Evolutionary conservation across 768 basidiomycete species (phyloP), one percentile per base, ranked within the genome.

Genomic region (Panaeolus cyanescens): DNA sequence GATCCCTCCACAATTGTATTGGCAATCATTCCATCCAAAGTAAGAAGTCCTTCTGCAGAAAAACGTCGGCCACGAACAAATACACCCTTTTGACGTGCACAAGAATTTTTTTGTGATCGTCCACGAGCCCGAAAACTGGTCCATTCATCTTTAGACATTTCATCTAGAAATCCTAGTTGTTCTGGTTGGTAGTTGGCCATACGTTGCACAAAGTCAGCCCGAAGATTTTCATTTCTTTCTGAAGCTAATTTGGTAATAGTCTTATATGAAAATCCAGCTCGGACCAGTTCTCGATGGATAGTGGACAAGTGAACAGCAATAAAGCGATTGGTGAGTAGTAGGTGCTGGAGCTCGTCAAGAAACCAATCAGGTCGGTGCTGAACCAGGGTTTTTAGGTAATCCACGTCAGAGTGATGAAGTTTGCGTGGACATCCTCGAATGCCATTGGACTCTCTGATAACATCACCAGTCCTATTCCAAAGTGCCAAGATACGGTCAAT

Each of bases 251-350:
- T 70, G 53, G 69, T 12, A 3, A 75, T 64, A 40, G 70, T 68
- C 53, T 75, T 75, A 10, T 28, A 28, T 15, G 65, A 66, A 6
- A 74, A 39, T 10, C 66, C 65, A 20, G 60, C 63, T 32, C 64
- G 59, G 20, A 59, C 45, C 2, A 77, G 71, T 37, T 71, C 65
- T 0, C 65, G 58, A 54, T 65, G 63, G 34, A 75, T 72, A 4
- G 74, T 74, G 3, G 68, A 62, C 61, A 65, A 74, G 59, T 76
- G 73, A 5, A 71, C 60, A 15, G 71, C 67, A 37, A 76, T 70
- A 62, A 74, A 72, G 12, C 63, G 62, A 55, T 76, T 75, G 4
- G 15, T 62, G 28, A 67, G 19, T 1, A 71, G 50, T 13, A 70
- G 70, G 13, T 57, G 25, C 2, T 64, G 66, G 10, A 75, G 67